phyloP scores from a whole-genome alignment of 345 rosid genomes.

The Aegle marmelos region DNA sequence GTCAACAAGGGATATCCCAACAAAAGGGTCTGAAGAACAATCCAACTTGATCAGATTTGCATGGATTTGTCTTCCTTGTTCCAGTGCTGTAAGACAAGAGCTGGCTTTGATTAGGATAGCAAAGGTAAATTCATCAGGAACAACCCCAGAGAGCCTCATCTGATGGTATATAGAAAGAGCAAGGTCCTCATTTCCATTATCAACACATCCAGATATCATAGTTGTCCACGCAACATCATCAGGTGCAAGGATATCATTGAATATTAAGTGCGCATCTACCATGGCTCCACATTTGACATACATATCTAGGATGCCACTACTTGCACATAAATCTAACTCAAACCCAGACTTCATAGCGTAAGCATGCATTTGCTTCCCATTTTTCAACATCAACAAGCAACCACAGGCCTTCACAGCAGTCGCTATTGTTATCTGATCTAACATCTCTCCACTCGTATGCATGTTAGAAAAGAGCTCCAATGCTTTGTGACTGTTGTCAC shows the following conservation, averaged over 20 bases:
- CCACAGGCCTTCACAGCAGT: conserved; percentile 53
- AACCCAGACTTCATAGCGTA: conserved; percentile 43
- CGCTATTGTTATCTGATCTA: conserved; percentile 49
- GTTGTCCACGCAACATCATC: conserved; percentile 76
- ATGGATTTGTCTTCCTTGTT: conserved; percentile 66
- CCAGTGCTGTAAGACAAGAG: conserved; percentile 53
- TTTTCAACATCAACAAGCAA: conserved; percentile 31
- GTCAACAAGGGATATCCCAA: conserved; percentile 56
- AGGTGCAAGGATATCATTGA: conserved; percentile 35
- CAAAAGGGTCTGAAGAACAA: conserved; percentile 39
- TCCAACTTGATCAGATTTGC: conserved; percentile 53
- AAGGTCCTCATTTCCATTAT: conserved; percentile 54
- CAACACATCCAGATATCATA: conserved; percentile 64
- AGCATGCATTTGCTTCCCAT: conserved; percentile 55
- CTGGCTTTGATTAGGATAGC: conserved; percentile 61
- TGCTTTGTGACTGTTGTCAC: conserved; percentile 35
- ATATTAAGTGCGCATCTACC: conserved; percentile 43
- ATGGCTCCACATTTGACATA: conserved; percentile 60
- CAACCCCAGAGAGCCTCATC: conserved; percentile 54
- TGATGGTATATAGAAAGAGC: conserved; percentile 48
- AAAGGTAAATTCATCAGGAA: conserved; percentile 61
- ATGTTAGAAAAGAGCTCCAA: conserved; percentile 40
- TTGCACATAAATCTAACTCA: conserved; percentile 43
- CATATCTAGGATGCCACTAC: conserved; percentile 59
- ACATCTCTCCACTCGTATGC: conserved; percentile 40